Conservation (phyloP, 164 flowering plant genomes). For the Chloranthus sessilifolius region DNA sequence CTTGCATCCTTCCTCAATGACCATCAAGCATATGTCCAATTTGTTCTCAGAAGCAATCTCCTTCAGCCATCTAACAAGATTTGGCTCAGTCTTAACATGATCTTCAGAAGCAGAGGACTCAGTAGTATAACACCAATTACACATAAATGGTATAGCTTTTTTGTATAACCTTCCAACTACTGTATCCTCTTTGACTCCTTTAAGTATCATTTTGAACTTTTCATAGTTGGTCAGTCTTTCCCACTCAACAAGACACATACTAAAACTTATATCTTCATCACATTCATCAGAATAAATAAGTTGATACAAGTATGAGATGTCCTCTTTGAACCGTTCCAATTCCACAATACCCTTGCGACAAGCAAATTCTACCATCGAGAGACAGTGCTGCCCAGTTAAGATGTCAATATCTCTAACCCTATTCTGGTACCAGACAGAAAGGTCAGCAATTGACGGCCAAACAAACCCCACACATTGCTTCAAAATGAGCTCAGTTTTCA, state of each 20-base stretch:
- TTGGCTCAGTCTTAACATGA: conserved; percentile 40
- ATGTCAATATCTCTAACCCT: conserved; percentile 81
- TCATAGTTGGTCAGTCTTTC: conserved; percentile 78
- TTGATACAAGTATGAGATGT: conserved; percentile 58
- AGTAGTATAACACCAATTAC: conserved; percentile 19
- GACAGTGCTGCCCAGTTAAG: conserved; percentile 78
- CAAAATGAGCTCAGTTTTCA: conserved; percentile 69
- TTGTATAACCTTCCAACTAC: conserved; percentile 41
- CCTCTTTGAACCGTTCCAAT: conserved; percentile 57
- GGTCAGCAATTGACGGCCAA: conserved; percentile 78
- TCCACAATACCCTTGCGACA: conserved; percentile 65
- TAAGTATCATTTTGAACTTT: conserved; percentile 78
- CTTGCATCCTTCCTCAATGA: conserved; percentile 77
- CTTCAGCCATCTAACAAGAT: conserved; percentile 83
- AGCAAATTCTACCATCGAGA: conserved; percentile 71
- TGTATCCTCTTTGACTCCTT: conserved; percentile 65
- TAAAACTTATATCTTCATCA: conserved; percentile 37
- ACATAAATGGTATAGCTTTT: conserved; percentile 81
- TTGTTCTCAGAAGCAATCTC: conserved; percentile 66
- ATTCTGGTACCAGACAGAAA: conserved; percentile 68
- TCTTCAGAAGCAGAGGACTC: conserved; percentile 14
- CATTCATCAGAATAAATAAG: conserved; percentile 62
- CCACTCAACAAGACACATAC: conserved; percentile 66
- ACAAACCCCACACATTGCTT: conserved; percentile 43
- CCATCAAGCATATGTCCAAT: conserved; percentile 59